phyloP scores from a whole-genome alignment of 2,329 filamentous ascomycete species.

The Purpureocillium lavendulum region DNA sequence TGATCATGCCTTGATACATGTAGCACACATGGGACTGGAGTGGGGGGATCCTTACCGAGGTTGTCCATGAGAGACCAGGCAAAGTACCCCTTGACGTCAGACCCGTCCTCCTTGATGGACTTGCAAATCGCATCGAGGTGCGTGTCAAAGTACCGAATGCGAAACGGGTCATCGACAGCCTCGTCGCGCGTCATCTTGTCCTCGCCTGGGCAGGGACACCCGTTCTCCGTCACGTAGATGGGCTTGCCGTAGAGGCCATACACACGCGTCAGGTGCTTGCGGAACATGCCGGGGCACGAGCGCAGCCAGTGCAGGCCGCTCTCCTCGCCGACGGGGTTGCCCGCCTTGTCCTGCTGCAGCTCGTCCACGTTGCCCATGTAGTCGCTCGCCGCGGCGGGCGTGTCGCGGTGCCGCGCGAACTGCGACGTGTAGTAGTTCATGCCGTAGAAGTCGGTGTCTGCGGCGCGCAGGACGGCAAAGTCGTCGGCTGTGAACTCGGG shows the following conservation, averaged over 20 bases:
- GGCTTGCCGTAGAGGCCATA: constrained; percentile 16
- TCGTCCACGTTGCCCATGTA: constrained; percentile 24
- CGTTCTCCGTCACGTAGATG: constrained; percentile 22
- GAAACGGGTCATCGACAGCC: constrained; percentile 24
- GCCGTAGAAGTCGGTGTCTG: constrained; percentile 26
- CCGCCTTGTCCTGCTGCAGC: constrained; percentile 20
- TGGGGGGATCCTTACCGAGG: constrained; percentile 17
- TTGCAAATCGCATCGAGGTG: constrained; percentile 27
- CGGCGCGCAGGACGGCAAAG: constrained; percentile 13
- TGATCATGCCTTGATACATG: too few species aligned
- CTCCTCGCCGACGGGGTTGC: constrained; percentile 18
- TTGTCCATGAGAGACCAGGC: constrained; percentile 28
- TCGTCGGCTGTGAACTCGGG: constrained; percentile 20
- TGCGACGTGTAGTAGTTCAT: constrained; percentile 33
- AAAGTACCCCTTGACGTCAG: constrained; percentile 22
- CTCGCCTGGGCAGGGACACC: constrained; percentile 25
- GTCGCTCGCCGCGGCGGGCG: constrained; percentile 17
- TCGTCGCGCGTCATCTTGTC: constrained; percentile 20
- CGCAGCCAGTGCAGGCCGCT: constrained; percentile 25
- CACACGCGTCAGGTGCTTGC: constrained; percentile 19
- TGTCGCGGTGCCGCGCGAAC: constrained; percentile 19
- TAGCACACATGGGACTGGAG: too few species aligned
- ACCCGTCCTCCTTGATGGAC: constrained; percentile 18
- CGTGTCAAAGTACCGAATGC: constrained; percentile 26
- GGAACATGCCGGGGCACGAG: constrained; percentile 18